A percentile compares a stretch with the other conserved stretches of the same genome.
phyloP scores from a whole-genome alignment of 306 rosid species.

The Vigna trinervia region DNA sequence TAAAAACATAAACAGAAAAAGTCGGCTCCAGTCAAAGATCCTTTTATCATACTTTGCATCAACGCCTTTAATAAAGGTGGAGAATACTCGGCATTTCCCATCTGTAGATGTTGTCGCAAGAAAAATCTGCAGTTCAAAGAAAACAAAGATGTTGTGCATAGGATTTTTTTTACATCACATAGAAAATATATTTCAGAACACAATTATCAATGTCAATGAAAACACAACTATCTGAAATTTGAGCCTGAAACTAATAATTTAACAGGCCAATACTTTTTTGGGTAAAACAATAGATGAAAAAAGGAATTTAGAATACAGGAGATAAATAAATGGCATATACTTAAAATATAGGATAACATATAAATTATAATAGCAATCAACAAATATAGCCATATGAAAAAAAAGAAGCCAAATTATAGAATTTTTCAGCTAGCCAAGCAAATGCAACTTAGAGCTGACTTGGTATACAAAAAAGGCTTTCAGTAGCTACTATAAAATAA shows the following conservation, averaged over 20 bases:
- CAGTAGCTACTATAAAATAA: slow-evolving; percentile 1
- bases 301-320: neutral
- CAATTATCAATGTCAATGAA: neutral
- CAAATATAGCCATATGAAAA: neutral
- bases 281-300: slow-evolving; percentile 6
- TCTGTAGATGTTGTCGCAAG: slow-evolving; percentile 96
- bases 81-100: slow-evolving; percentile 90
- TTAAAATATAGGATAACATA: neutral
- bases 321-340: neutral
- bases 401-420: neutral
- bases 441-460: slow-evolving; percentile 29
- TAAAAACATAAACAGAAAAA: slow-evolving; percentile 24
- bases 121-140: slow-evolving; percentile 67
- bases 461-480: slow-evolving; percentile 24
- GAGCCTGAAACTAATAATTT: slow-evolving; percentile 28
- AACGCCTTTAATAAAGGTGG: slow-evolving; percentile 91
- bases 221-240: slow-evolving; percentile 16
- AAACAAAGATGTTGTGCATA: neutral
- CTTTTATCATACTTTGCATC: slow-evolving; percentile 78
- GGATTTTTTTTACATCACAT: neutral
- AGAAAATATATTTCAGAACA: slow-evolving; percentile 26
- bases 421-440: slow-evolving; percentile 24
- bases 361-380: slow-evolving; percentile 7
- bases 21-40: slow-evolving; percentile 35
- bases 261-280: neutral